phyloP scores from a whole-genome alignment of 768 basidiomycete species.

The Candolleomyces aberdarensis region DNA sequence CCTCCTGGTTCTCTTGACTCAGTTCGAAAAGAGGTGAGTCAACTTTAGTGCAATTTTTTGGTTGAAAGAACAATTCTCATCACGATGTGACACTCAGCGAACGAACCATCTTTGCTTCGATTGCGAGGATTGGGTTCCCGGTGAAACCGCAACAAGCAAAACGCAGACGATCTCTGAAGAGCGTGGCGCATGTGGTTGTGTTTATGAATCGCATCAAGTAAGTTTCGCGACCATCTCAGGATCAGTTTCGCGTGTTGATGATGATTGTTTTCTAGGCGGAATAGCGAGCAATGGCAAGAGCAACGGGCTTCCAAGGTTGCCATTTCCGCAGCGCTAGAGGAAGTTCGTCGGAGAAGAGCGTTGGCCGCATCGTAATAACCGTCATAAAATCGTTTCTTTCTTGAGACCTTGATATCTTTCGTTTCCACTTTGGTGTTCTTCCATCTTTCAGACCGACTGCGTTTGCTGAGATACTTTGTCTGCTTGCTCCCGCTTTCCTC shows the following conservation, averaged over 20 bases:
- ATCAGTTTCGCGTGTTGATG: not conserved
- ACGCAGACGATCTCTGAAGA: constrained; percentile 53
- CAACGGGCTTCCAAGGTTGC: constrained; percentile 59
- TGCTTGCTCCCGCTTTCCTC: no score
- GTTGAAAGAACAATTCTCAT: constrained; percentile 1
- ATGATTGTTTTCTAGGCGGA: constrained; percentile 39
- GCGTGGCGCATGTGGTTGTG: constrained; percentile 51
- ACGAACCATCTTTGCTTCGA: constrained; percentile 67
- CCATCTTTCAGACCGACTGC: not conserved
- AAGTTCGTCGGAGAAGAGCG: constrained; percentile 57
- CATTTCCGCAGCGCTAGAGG: constrained; percentile 63
- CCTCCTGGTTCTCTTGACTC: constrained; percentile 67
- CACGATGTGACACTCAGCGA: constrained; percentile 43
- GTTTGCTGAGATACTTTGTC: no score
- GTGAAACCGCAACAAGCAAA: constrained; percentile 30
- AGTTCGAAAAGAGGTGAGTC: constrained; percentile 69
- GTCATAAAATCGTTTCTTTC: not conserved
- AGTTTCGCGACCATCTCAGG: constrained; percentile 19
- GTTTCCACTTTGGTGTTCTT: not conserved
- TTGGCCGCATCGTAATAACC: constrained; percentile 13
- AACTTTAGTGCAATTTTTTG: not conserved
- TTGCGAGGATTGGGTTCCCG: constrained; percentile 74
- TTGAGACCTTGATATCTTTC: not conserved
- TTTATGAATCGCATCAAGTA: constrained; percentile 68
- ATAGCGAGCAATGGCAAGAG: constrained; percentile 61